These are phyloP conservation scores for Ramaria sp. DNA, from an alignment of 768 basidiomycete species.

Conservation along the genomic window DNA sequence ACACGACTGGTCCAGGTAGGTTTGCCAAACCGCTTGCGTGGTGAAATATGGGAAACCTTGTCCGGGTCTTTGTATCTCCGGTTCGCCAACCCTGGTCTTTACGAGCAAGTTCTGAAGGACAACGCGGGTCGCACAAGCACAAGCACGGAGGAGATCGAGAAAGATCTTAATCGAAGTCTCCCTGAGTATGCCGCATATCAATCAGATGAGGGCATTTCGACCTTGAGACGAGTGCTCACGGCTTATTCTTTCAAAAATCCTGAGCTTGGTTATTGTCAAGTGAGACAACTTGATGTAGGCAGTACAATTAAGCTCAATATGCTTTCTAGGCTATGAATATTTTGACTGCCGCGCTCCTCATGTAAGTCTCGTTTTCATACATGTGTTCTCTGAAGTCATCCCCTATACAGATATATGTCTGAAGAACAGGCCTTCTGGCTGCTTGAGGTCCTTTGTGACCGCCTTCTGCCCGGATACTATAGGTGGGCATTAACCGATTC, in stretches of 20 bases:
- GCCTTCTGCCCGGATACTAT: constrained; percentile 95
- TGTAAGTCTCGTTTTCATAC: constrained; percentile 35
- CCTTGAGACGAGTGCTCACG: constrained; percentile 81
- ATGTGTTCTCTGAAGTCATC: not conserved
- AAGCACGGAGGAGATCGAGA: constrained; percentile 97
- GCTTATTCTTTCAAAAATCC: constrained; percentile 96
- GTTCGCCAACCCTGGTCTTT: constrained; percentile 76
- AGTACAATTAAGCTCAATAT: not conserved
- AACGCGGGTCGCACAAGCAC: constrained; percentile 71
- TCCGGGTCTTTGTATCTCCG: constrained; percentile 91
- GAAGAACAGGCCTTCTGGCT: constrained; percentile 99
- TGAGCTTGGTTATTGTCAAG: constrained; percentile 91
- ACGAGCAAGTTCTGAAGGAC: constrained; percentile 62
- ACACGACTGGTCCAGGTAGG: constrained; percentile 97
- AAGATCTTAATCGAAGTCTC: constrained; percentile 90
- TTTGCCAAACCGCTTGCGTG: constrained; percentile 85
- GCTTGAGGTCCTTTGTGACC: constrained; percentile 87
- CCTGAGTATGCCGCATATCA: constrained; percentile 98
- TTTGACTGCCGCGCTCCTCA: constrained; percentile 87
- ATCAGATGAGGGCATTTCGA: constrained; percentile 72
- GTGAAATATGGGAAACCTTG: constrained; percentile 97
- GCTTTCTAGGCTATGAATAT: constrained; percentile 85
- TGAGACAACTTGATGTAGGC: constrained; percentile 18
- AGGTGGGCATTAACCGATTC: constrained; percentile 39
- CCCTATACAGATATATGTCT: constrained; percentile 76